Evolutionary conservation across 2,329 filamentous ascomycete genomes (phyloP).

Genomic region (Aspergillus sp.): DNA sequence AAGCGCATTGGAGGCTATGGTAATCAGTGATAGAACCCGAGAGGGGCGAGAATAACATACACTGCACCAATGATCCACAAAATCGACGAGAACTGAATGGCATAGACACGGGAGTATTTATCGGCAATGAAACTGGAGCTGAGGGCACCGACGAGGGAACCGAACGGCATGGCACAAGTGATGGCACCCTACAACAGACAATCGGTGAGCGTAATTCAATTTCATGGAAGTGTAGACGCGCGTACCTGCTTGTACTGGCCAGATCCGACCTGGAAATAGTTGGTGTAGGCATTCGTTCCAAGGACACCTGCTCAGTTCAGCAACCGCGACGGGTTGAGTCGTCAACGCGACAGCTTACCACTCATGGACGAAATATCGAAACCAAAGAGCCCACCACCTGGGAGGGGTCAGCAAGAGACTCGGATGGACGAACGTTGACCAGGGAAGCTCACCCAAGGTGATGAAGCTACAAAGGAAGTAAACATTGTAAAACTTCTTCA

Average conservation of each 20-base stretch:
- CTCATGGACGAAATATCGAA: constrained; percentile 58
- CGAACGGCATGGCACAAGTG: constrained; percentile 38
- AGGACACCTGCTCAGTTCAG: constrained; percentile 23
- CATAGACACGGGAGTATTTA: constrained; percentile 49
- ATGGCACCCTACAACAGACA: constrained; percentile 33
- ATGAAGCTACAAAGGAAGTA: constrained; percentile 22
- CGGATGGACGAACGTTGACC: background rate
- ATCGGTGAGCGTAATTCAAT: background rate
- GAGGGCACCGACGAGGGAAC: constrained; percentile 46
- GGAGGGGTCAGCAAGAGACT: background rate
- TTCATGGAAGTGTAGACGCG: background rate
- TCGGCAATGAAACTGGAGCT: constrained; percentile 54
- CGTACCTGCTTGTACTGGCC: constrained; percentile 21
- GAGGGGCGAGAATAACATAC: background rate
- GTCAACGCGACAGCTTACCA: constrained; percentile 4
- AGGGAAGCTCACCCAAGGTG: constrained; percentile 14
- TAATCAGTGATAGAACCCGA: constrained; percentile 12
- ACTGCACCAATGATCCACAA: constrained; percentile 42
- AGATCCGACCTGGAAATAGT: constrained; percentile 18
- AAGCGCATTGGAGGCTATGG: constrained; percentile 55
- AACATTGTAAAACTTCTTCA: constrained; percentile 22
- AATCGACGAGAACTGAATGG: constrained; percentile 52
- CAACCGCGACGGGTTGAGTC: constrained; percentile 23
- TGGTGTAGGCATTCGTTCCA: constrained; percentile 18
- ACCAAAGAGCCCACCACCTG: constrained; percentile 56